Evolutionary conservation across 139 green algal species (phyloP).

Genomic region (Auxenochlorella pyrenoidosa): DNA sequence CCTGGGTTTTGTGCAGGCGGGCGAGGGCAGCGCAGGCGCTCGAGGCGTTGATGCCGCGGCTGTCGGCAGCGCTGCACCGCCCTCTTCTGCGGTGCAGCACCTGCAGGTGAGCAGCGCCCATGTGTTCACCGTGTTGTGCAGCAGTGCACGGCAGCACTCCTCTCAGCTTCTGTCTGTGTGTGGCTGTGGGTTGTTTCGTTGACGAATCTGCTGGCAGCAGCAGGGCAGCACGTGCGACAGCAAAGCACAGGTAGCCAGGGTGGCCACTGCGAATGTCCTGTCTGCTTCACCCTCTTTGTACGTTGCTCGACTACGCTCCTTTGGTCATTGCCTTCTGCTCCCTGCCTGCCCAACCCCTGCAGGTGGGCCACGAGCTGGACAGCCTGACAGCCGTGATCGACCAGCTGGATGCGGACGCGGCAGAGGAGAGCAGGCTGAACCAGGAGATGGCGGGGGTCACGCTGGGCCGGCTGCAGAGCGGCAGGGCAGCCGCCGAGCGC

Average conservation of each 20-base stretch:
- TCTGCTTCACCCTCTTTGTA: no score
- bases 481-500: constrained; percentile 44
- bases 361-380: constrained; percentile 51
- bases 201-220: no score
- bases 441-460: constrained; percentile 50
- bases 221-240: no score
- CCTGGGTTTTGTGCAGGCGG: background rate
- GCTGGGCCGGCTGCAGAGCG: constrained; percentile 47
- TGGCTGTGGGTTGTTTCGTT: no score
- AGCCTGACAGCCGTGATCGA: constrained; percentile 46
- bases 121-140: no score
- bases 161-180: no score
- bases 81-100: background rate
- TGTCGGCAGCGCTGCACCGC: background rate
- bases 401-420: constrained; percentile 48
- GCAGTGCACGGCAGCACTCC: no score
- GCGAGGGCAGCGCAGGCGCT: background rate
- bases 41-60: background rate
- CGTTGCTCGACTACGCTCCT: no score
- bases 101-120: constrained; percentile 37
- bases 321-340: no score
- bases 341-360: constrained; percentile 1
- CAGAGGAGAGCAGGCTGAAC: constrained; percentile 60
- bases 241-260: no score
- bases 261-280: no score